These are phyloP conservation scores for Geotrichum armillariae DNA, from an alignment of 1,139 yeast genomes.

Conservation along the genomic window DNA sequence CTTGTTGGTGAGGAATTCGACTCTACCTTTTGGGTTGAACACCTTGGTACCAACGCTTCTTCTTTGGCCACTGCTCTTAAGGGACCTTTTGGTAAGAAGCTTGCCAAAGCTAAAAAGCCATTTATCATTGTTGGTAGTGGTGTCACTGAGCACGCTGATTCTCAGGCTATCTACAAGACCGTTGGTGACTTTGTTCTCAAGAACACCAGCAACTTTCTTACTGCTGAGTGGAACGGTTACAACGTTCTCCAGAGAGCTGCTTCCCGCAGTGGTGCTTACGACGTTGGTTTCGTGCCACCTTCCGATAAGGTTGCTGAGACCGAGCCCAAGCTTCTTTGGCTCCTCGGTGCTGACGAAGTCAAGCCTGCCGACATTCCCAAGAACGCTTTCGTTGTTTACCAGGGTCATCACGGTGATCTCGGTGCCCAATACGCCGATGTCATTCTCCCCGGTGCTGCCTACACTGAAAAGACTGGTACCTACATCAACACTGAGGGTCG, in stretches of 20 bases:
- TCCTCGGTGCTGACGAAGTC: slow-evolving; percentile 84
- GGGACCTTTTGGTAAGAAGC: slow-evolving; percentile 71
- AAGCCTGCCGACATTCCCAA: slow-evolving; percentile 68
- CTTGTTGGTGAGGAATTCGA: slow-evolving; percentile 78
- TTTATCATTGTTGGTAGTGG: slow-evolving; percentile 83
- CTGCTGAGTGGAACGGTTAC: slow-evolving; percentile 79
- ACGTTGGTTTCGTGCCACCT: slow-evolving; percentile 71
- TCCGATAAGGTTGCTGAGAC: slow-evolving; percentile 49
- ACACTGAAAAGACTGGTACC: slow-evolving; percentile 87
- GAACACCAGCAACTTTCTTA: slow-evolving; percentile 58
- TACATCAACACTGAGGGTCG: slow-evolving; percentile 91
- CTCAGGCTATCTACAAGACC: slow-evolving; percentile 59
- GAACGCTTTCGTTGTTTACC: slow-evolving; percentile 87
- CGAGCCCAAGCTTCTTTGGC: slow-evolving; percentile 73
- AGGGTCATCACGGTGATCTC: slow-evolving; percentile 90
- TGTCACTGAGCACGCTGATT: slow-evolving; percentile 67
- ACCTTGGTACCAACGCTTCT: slow-evolving; percentile 62
- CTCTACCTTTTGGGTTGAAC: slow-evolving; percentile 67
- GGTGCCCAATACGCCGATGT: slow-evolving; percentile 92
- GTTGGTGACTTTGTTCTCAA: slow-evolving; percentile 64
- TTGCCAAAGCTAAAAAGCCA: slow-evolving; percentile 69
- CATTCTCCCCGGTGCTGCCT: slow-evolving; percentile 83
- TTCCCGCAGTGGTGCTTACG: slow-evolving; percentile 82
- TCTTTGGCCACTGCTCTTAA: slow-evolving; percentile 60
- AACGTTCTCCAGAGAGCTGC: slow-evolving; percentile 85